phyloP scores from a whole-genome alignment of 306 rosid species.

The Cicer chorassanicum region DNA sequence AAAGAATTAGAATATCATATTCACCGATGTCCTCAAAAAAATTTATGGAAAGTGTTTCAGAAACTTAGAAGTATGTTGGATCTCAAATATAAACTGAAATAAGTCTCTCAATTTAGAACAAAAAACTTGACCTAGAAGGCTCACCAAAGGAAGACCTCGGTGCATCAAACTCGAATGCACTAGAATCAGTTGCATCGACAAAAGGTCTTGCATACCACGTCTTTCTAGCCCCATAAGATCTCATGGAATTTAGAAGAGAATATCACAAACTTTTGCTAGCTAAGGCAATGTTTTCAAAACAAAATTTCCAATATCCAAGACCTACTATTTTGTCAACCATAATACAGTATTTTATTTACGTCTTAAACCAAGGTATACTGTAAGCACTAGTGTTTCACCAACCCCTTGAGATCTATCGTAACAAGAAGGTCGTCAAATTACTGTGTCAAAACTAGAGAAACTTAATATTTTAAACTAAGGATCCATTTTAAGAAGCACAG shows the following conservation, averaged over 20 bases:
- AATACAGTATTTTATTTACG: background rate
- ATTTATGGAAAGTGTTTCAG: background rate
- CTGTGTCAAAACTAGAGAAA: too few relatives aligned
- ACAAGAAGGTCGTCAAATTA: background rate
- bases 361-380: background rate
- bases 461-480: too few relatives aligned
- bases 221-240: slow-evolving; percentile 21
- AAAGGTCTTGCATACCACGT: background rate
- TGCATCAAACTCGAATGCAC: background rate
- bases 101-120: background rate
- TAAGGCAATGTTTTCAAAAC: background rate
- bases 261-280: background rate
- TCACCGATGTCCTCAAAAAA: background rate
- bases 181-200: background rate
- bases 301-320: slow-evolving; percentile 3
- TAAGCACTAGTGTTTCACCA: background rate
- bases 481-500: too few relatives aligned
- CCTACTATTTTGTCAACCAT: background rate
- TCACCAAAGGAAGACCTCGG: slow-evolving; percentile 1
- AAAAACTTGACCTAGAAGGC: background rate
- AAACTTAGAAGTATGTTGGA: background rate
- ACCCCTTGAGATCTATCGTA: background rate
- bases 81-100: background rate
- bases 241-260: slow-evolving; percentile 7
- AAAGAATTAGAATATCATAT: background rate